phyloP scores from a whole-genome alignment of 2,329 filamentous ascomycete genomes.

The Scortechinia acanthostroma region DNA sequence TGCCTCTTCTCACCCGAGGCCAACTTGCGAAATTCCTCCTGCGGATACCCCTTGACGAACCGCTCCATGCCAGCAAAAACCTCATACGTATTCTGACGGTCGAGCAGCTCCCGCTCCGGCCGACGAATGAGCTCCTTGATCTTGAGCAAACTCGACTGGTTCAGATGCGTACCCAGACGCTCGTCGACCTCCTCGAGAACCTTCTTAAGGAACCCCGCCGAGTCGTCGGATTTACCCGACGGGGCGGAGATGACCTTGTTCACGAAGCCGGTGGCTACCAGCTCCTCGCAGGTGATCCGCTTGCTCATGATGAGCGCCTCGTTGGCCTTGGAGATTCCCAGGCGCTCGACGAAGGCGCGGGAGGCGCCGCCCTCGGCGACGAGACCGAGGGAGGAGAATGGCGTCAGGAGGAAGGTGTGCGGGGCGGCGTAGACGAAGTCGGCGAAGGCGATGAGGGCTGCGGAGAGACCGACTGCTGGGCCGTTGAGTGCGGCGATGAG shows the following conservation, averaged over 20 bases:
- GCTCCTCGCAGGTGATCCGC: constrained; percentile 65
- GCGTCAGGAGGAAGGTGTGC: constrained; percentile 77
- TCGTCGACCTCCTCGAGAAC: constrained; percentile 79
- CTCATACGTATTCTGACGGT: constrained; percentile 74
- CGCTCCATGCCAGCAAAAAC: constrained; percentile 78
- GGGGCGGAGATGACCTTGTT: constrained; percentile 69
- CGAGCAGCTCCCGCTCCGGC: constrained; percentile 66
- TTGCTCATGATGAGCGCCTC: constrained; percentile 90
- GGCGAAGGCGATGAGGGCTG: constrained; percentile 73
- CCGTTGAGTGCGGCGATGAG: constrained; percentile 87
- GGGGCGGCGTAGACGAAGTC: constrained; percentile 90
- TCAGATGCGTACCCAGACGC: constrained; percentile 71
- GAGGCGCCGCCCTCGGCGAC: constrained; percentile 83
- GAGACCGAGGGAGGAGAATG: constrained; percentile 82
- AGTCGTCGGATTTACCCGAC: constrained; percentile 47
- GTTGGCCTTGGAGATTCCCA: constrained; percentile 77
- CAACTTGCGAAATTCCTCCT: constrained; percentile 81
- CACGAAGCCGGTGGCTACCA: constrained; percentile 73
- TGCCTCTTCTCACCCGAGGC: constrained; percentile 86
- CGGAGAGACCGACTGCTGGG: constrained; percentile 80
- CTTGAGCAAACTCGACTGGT: constrained; percentile 68
- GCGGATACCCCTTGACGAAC: constrained; percentile 74
- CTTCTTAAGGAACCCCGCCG: constrained; percentile 59
- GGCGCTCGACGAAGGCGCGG: constrained; percentile 68
- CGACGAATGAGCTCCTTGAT: constrained; percentile 79